Conservation (phyloP, 1,284 basidiomycete genomes). For the Marasmius sp. region DNA sequence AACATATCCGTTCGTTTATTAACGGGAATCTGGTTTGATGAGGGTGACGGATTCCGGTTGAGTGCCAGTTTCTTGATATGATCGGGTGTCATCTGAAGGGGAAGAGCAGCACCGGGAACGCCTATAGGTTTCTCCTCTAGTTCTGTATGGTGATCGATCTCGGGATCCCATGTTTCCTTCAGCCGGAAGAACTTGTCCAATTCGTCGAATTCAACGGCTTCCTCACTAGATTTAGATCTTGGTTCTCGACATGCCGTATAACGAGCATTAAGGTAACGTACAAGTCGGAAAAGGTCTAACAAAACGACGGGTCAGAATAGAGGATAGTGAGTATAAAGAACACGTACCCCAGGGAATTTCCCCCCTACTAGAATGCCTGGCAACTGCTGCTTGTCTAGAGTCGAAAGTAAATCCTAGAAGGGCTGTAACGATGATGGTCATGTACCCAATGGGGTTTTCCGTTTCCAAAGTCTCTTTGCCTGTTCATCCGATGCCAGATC, state of each 20-base stretch:
- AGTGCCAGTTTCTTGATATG: constrained; percentile 40
- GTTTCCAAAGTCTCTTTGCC: constrained; percentile 66
- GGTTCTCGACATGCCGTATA: constrained; percentile 6
- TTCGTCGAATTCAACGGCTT: constrained; percentile 75
- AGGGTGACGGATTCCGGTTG: constrained; percentile 46
- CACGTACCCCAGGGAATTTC: constrained; percentile 47
- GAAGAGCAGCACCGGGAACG: constrained; percentile 72
- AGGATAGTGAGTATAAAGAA: neutral
- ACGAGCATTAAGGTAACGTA: constrained; percentile 26
- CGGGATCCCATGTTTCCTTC: constrained; percentile 63
- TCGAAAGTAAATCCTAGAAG: neutral
- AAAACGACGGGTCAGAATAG: neutral
- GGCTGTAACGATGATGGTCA: constrained; percentile 7
- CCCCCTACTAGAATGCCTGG: constrained; percentile 79
- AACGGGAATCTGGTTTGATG: constrained; percentile 40
- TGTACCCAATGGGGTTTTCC: constrained; percentile 70
- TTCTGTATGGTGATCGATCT: constrained; percentile 48
- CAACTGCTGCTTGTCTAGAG: constrained; percentile 71
- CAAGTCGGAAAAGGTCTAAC: constrained; percentile 58
- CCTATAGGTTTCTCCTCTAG: constrained; percentile 61
- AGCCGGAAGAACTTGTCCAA: constrained; percentile 70
- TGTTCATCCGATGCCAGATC: constrained; percentile 81
- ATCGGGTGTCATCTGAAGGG: constrained; percentile 77
- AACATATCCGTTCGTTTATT: constrained; percentile 54
- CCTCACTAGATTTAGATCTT: constrained; percentile 51